Conservation (phyloP, 306 rosid species). For the Castanea crenata region DNA sequence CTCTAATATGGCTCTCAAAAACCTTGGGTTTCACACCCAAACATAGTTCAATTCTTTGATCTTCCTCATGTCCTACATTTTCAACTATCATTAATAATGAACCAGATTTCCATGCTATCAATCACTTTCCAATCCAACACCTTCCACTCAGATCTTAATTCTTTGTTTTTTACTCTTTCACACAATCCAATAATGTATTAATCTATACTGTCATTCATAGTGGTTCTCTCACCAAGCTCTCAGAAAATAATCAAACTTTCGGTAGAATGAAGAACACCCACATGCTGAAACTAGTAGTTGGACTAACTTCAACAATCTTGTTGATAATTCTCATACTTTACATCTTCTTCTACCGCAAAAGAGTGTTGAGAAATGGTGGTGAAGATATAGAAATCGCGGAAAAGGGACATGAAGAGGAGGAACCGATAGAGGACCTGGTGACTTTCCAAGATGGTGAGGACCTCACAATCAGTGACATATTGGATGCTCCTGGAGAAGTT, state of each 20-base stretch:
- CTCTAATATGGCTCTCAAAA: constrained; percentile 19
- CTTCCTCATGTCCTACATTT: constrained; percentile 41
- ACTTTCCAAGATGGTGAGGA: constrained; percentile 73
- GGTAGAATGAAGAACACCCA: constrained; percentile 36
- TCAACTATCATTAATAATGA: constrained; percentile 3
- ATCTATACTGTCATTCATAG: background rate
- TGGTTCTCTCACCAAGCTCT: constrained; percentile 2
- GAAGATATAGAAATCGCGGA: constrained; percentile 61
- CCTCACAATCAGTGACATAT: constrained; percentile 66
- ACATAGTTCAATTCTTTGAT: constrained; percentile 43
- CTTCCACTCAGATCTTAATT: constrained; percentile 40
- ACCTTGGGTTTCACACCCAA: constrained; percentile 34
- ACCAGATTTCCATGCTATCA: constrained; percentile 18
- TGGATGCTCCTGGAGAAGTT: constrained; percentile 98
- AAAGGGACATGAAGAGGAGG: constrained; percentile 30
- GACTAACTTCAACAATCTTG: constrained; percentile 29
- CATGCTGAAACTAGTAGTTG: constrained; percentile 50
- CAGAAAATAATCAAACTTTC: constrained; percentile 16
- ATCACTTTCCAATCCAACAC: constrained; percentile 7
- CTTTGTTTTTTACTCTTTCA: constrained; percentile 12
- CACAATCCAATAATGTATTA: constrained; percentile 6
- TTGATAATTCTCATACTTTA: constrained; percentile 40
- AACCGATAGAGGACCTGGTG: constrained; percentile 53
- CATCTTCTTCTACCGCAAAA: constrained; percentile 42
- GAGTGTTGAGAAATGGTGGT: constrained; percentile 24